Base-by-base conservation (phyloP, 345 rosid genomes). In the Euphorbia tirucalli region DNA sequence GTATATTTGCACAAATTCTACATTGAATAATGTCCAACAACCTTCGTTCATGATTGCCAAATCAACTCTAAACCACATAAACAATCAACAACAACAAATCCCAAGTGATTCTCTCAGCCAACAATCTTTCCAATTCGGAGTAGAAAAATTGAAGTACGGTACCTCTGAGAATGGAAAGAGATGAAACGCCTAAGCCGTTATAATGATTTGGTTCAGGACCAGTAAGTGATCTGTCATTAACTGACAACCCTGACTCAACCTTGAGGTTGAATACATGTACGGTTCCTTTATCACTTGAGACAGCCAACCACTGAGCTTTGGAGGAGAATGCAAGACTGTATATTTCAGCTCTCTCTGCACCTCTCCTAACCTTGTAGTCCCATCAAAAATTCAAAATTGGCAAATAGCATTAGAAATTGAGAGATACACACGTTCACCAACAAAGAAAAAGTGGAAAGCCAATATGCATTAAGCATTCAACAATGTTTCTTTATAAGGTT, bases 281-380 rank as follows among this genome's bases (percentile, higher is more conserved):
- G 3, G 99, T 92, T 49, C 99, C 99, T 75, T 95, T 95, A 74
- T 92, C 97, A 70, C 99, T 95, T 65, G 99, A 92, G 71, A 89
- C 97, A 52, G 96, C 97, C 71, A 92, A 73, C 97, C 96, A 90
- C 61, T 92, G 85, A 10, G 93, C 92, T 72, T 86, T 77, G 52
- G 90, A 71, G 72, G 97, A 95, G 80, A 95, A 92, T 16, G 96
- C 97, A 81, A 95, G 76, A 78, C 97, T 92, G 72, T 88, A 82
- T 67, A 95, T 88, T 66, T 89, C 97, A 4, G 97, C 97, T 87
- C 96, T 88, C 62, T 92, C 97, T 37, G 93, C 91, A 76, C 99
- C 99, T 71, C 97, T 89, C 74, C 97, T 86, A 30, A 95, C 89
- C 99, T 95, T 75, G 48, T 27, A 61, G 0, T 11, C 19, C 30